Percentiles rank a stretch among this genome's conserved stretches.
phyloP scores from a whole-genome alignment of 306 rosid species.

The Pterocarpus macrocarpus region DNA sequence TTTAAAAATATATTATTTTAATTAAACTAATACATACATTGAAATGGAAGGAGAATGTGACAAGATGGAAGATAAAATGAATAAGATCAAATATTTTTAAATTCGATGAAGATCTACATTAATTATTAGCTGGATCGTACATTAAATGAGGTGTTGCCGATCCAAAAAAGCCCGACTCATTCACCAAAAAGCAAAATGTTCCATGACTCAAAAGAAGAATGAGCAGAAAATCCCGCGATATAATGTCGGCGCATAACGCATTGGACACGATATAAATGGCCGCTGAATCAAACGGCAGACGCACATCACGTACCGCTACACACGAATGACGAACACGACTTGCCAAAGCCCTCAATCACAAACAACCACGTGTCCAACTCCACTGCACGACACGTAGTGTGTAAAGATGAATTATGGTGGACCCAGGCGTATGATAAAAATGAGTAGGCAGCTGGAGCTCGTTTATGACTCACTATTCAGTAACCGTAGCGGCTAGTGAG shows the following conservation, averaged over 20 bases:
- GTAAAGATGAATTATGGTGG: slow-evolving; percentile 41
- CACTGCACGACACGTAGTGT: slow-evolving; percentile 32
- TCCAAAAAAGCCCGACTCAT: not conserved
- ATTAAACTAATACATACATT: too few species aligned
- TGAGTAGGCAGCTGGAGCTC: too few species aligned
- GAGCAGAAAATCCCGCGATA: slow-evolving; percentile 57
- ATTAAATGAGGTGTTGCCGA: not conserved
- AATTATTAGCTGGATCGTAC: not conserved
- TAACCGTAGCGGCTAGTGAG: not conserved
- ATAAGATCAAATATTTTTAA: too few species aligned
- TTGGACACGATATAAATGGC: not conserved
- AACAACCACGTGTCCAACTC: slow-evolving; percentile 25
- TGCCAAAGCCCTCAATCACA: not conserved
- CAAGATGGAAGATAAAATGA: too few species aligned
- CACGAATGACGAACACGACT: too few species aligned
- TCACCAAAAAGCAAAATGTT: too few species aligned
- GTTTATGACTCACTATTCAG: too few species aligned
- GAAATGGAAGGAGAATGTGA: too few species aligned
- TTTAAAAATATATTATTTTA: too few species aligned
- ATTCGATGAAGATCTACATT: too few species aligned
- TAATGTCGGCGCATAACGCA: slow-evolving; percentile 62
- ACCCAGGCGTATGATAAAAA: slow-evolving; percentile 34
- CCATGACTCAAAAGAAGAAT: too few species aligned
- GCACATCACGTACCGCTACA: slow-evolving; percentile 31
- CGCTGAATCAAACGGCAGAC: slow-evolving; percentile 33